phyloP scores from a whole-genome alignment of 1,139 yeast genomes.

The Arxiozyma slooffiae region DNA sequence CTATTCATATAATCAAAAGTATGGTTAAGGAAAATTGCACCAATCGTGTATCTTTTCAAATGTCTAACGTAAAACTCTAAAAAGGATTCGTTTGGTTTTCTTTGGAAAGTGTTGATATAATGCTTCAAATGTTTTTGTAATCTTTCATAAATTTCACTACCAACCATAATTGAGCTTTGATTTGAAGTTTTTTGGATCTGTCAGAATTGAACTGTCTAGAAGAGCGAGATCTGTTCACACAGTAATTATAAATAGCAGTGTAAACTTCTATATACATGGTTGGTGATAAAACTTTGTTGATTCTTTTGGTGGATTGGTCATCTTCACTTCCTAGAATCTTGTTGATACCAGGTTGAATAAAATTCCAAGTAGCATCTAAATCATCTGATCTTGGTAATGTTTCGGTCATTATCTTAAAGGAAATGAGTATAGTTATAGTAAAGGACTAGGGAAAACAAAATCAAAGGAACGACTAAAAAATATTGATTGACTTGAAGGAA shows the following conservation, averaged over 20 bases:
- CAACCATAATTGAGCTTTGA: constrained; percentile 45
- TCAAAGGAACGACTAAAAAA: too few species aligned
- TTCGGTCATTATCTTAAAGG: too few species aligned
- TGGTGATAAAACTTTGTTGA: too few species aligned
- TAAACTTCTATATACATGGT: too few species aligned
- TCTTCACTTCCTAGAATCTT: constrained; percentile 50
- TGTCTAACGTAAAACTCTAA: too few species aligned
- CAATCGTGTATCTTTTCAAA: constrained; percentile 85
- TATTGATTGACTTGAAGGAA: too few species aligned
- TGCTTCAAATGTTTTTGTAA: constrained; percentile 54
- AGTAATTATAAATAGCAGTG: too few species aligned
- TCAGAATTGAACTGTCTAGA: constrained; percentile 34
- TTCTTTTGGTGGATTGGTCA: constrained; percentile 12
- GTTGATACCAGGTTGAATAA: constrained; percentile 64
- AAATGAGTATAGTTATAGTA: too few species aligned
- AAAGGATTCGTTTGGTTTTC: constrained; percentile 54
- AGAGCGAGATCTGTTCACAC: too few species aligned
- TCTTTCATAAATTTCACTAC: constrained; percentile 77
- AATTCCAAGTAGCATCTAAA: too few species aligned
- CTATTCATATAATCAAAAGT: constrained; percentile 93
- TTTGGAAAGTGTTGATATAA: constrained; percentile 45
- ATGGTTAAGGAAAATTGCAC: constrained; percentile 86
- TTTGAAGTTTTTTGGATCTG: constrained; percentile 16
- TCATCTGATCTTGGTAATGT: too few species aligned
- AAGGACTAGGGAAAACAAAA: too few species aligned